Conservation (phyloP, 192 early-diverging fungal genomes). For the Piromyces finnis region DNA sequence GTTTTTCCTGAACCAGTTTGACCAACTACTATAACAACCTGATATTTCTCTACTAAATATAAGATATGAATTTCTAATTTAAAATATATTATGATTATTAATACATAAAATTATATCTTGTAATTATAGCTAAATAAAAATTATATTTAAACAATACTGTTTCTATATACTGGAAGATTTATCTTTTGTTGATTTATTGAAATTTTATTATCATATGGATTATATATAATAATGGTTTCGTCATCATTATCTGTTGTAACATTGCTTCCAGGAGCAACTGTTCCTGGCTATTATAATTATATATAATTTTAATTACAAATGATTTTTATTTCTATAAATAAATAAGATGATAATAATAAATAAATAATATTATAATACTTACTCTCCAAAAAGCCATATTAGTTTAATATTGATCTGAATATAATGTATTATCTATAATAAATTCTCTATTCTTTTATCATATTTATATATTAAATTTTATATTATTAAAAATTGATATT, state of each 20-base stretch:
- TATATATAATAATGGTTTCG: neutral
- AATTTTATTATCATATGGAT: neutral
- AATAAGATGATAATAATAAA: no score
- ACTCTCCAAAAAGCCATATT: neutral
- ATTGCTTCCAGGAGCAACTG: neutral
- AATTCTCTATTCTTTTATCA: no score
- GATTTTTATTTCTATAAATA: no score
- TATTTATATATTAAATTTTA: no score
- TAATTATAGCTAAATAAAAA: no score
- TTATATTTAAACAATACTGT: neutral
- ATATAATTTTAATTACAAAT: no score
- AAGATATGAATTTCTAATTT: slow-evolving; percentile 30
- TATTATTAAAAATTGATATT: no score
- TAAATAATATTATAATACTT: neutral
- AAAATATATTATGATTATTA: no score
- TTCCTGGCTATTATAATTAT: neutral
- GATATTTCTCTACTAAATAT: slow-evolving; percentile 44
- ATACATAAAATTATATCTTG: no score
- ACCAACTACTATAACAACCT: slow-evolving; percentile 53
- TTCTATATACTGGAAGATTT: neutral
- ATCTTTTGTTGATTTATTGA: neutral
- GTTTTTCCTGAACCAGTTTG: slow-evolving; percentile 70
- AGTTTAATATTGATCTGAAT: no score
- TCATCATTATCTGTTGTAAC: neutral
- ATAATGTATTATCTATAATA: no score